Evolutionary conservation across 805 yeast genomes (phyloP).

Genomic region (Tetrapisispora iriomotensis): DNA sequence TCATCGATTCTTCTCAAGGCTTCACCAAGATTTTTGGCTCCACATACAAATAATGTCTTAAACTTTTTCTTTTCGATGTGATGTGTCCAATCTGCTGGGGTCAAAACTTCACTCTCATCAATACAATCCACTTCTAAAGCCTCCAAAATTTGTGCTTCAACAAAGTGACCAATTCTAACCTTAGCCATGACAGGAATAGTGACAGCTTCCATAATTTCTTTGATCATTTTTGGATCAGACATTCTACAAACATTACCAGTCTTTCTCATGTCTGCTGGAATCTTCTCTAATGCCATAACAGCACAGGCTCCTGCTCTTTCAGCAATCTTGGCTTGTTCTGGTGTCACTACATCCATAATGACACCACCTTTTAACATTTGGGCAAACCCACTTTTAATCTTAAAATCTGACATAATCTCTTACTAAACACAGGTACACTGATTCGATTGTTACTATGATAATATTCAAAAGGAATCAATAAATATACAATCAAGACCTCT

Average conservation of each 20-base stretch:
- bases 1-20: conserved; percentile 69
- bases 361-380: conserved; percentile 80
- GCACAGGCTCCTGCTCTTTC: conserved; percentile 84
- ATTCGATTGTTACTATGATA: too few relatives aligned
- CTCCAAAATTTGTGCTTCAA: conserved; percentile 71
- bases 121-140: conserved; percentile 67
- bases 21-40: conserved; percentile 73
- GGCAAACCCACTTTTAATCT: conserved; percentile 70
- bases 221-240: conserved; percentile 77
- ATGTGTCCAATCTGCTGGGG: conserved; percentile 63
- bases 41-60: conserved; percentile 75
- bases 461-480: too few relatives aligned
- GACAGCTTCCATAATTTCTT: conserved; percentile 55
- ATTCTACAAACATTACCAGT: conserved; percentile 77
- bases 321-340: conserved; percentile 73
- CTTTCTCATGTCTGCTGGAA: conserved; percentile 78
- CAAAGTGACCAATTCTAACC: conserved; percentile 73
- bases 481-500: too few relatives aligned
- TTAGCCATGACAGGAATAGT: conserved; percentile 79
- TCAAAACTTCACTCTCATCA: conserved; percentile 76
- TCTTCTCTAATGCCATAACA: conserved; percentile 79
- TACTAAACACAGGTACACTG: background rate
- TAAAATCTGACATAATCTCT: conserved; percentile 24
- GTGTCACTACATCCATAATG: conserved; percentile 64
- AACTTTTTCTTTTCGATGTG: conserved; percentile 54